Evolutionary conservation across 257 asterid species (phyloP).

Genomic region (Misopates orontium): DNA sequence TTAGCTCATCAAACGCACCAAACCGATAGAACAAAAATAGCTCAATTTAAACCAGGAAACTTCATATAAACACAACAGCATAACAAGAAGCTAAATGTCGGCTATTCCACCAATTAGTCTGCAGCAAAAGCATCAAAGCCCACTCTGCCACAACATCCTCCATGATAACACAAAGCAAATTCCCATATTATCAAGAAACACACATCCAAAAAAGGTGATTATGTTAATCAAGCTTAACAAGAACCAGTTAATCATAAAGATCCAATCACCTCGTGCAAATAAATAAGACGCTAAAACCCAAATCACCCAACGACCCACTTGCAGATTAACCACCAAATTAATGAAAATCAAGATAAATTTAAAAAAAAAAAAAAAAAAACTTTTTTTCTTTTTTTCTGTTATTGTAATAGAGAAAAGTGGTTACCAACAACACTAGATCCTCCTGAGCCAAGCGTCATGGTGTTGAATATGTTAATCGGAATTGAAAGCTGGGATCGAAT

Average conservation of each 20-base stretch:
- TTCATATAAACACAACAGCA: no score
- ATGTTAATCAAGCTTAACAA: conserved; percentile 5
- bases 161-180: background rate
- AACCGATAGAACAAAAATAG: no score
- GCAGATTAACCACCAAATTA: conserved; percentile 19
- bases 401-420: background rate
- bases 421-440: conserved; percentile 88
- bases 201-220: background rate
- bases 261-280: conserved; percentile 17
- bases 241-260: background rate
- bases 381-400: no score
- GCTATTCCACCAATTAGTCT: background rate
- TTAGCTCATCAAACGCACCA: no score
- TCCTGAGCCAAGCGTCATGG: conserved; percentile 80
- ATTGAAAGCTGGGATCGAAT: conserved; percentile 29
- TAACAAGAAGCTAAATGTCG: background rate
- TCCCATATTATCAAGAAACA: background rate
- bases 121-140: background rate
- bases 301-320: conserved; percentile 9
- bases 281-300: conserved; percentile 3
- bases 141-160: background rate
- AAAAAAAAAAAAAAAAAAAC: background rate
- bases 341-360: conserved; percentile 11
- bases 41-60: no score
- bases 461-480: conserved; percentile 12